These are phyloP conservation scores for Nemania diffusa DNA, from an alignment of 2,329 filamentous ascomycete species.

Conservation along the genomic window DNA sequence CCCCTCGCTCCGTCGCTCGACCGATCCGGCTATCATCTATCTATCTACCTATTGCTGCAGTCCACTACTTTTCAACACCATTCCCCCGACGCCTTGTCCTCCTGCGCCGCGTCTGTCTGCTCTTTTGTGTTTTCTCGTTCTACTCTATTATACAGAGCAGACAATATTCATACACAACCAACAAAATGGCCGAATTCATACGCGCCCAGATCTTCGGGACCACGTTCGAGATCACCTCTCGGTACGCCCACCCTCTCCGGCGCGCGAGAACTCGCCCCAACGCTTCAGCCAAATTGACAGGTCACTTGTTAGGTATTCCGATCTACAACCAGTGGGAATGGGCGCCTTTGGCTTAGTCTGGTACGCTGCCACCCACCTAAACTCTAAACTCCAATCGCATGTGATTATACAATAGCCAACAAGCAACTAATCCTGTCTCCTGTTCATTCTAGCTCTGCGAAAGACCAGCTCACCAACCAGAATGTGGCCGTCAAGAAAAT, in stretches of 20 bases:
- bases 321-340: conserved; percentile 98
- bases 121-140: conserved; percentile 13
- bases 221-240: conserved; percentile 99
- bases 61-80: neutral
- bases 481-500: conserved; percentile 99
- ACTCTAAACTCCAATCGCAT: conserved; percentile 1
- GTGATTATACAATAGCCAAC: neutral
- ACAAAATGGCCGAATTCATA: conserved; percentile 97
- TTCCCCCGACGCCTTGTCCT: neutral
- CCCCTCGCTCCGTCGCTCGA: conserved; percentile 34
- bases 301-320: conserved; percentile 80
- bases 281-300: conserved; percentile 24
- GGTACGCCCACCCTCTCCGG: conserved; percentile 63
- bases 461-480: conserved; percentile 96
- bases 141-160: conserved; percentile 10
- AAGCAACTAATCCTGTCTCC: conserved; percentile 9
- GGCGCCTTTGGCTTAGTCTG: conserved; percentile 98
- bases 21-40: conserved; percentile 8
- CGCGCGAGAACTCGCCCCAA: conserved; percentile 15
- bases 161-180: conserved; percentile 33
- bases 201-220: conserved; percentile 99
- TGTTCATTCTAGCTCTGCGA: conserved; percentile 76
- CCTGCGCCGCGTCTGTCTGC: conserved; percentile 9
- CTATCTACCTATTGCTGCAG: no score
- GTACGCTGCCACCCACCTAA: conserved; percentile 62